phyloP scores from a whole-genome alignment of 495 filamentous ascomycete species.

The Penicillium ochrochloron region DNA sequence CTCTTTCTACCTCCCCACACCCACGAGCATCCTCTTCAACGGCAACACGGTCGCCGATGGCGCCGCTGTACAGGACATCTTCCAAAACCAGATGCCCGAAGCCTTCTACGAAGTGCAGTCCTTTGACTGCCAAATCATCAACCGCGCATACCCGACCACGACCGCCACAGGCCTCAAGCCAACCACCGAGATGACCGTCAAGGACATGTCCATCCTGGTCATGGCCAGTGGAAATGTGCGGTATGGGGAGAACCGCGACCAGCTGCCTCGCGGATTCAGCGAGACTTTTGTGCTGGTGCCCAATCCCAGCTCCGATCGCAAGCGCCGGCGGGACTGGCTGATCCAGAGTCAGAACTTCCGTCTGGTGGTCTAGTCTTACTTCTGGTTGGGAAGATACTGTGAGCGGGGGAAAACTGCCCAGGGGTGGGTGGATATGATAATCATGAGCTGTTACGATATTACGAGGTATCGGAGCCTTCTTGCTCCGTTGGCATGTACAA shows the following conservation, averaged over 20 bases:
- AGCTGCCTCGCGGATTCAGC: conserved; percentile 66
- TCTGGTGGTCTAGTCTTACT: conserved; percentile 50
- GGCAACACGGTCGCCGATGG: conserved; percentile 63
- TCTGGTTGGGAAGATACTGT: neutral
- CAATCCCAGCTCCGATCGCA: conserved; percentile 62
- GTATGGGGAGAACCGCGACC: conserved; percentile 60
- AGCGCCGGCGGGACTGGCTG: conserved; percentile 61
- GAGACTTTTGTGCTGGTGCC: conserved; percentile 80
- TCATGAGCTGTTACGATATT: conserved; percentile 11
- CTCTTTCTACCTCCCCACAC: conserved; percentile 59
- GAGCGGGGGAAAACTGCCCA: neutral
- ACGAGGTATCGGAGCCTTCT: neutral
- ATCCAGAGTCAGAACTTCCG: conserved; percentile 78
- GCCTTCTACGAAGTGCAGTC: conserved; percentile 66
- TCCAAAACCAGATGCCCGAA: conserved; percentile 64
- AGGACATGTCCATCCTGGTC: conserved; percentile 71
- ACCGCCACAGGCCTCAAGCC: conserved; percentile 45
- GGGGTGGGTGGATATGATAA: neutral
- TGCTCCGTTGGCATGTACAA: conserved; percentile 4
- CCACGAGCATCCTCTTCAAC: conserved; percentile 66
- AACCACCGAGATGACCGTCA: conserved; percentile 40
- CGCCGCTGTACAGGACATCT: conserved; percentile 61
- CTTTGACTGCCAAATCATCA: conserved; percentile 76
- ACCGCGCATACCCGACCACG: conserved; percentile 59
- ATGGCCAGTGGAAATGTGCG: conserved; percentile 69